Evolutionary conservation across 305 asterid species (phyloP).

Genomic region (Fraxinus paxiana): DNA sequence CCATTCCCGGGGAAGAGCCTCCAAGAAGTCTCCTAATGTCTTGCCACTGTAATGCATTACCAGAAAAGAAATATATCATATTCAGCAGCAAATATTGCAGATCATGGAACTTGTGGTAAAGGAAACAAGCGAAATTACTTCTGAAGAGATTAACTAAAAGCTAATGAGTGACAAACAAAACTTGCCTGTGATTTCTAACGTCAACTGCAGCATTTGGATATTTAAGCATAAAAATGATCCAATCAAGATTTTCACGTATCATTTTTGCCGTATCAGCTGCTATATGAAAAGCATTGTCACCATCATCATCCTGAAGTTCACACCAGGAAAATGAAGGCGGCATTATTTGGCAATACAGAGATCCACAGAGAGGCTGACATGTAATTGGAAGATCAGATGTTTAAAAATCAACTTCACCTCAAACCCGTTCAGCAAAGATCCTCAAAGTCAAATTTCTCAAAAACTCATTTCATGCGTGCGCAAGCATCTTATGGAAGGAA

Average conservation of each 20-base stretch:
- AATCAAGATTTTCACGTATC: slow-evolving; percentile 88
- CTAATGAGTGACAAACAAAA: slow-evolving; percentile 19
- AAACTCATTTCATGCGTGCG: slow-evolving; percentile 6
- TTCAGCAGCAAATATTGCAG: slow-evolving; percentile 20
- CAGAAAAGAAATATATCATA: slow-evolving; percentile 21
- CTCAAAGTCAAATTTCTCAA: slow-evolving; percentile 14
- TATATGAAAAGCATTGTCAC: slow-evolving; percentile 94
- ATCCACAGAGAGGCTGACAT: slow-evolving; percentile 9
- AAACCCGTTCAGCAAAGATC: neutral
- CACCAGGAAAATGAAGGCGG: slow-evolving; percentile 11
- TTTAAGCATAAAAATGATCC: slow-evolving; percentile 79
- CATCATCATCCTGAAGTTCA: slow-evolving; percentile 80
- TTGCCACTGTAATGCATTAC: slow-evolving; percentile 65
- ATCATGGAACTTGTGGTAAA: slow-evolving; percentile 1
- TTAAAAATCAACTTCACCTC: slow-evolving; percentile 8
- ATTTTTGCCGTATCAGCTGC: slow-evolving; percentile 91
- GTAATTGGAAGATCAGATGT: slow-evolving; percentile 6
- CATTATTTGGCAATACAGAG: slow-evolving; percentile 13
- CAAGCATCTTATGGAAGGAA: slow-evolving; percentile 12
- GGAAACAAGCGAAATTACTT: slow-evolving; percentile 15
- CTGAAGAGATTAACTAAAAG: slow-evolving; percentile 23
- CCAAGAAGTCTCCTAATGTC: slow-evolving; percentile 75
- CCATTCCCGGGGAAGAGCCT: slow-evolving; percentile 97
- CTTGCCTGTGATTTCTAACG: slow-evolving; percentile 94
- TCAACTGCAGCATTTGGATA: slow-evolving; percentile 78